These are phyloP conservation scores for Xanthoconium stramineum DNA, from an alignment of 768 basidiomycete genomes.

Conservation along the genomic window DNA sequence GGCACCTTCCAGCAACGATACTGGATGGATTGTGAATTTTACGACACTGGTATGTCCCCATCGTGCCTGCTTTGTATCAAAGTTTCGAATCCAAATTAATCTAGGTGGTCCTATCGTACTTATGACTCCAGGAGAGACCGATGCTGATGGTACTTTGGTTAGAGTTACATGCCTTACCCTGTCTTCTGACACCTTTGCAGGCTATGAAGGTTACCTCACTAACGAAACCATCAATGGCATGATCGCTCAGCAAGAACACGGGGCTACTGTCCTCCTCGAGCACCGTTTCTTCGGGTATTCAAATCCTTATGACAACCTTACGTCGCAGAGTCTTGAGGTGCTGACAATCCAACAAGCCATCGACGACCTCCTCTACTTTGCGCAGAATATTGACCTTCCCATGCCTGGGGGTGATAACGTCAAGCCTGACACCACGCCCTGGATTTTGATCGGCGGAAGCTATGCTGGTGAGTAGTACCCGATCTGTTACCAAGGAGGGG, in stretches of 20 bases:
- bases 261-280: constrained; percentile 61
- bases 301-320: constrained; percentile 63
- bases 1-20: constrained; percentile 79
- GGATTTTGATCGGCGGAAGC: constrained; percentile 43
- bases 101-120: constrained; percentile 27
- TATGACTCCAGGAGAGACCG: constrained; percentile 60
- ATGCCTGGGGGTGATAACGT: constrained; percentile 64
- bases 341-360: constrained; percentile 75
- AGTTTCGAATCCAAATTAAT: not conserved
- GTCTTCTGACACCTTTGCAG: constrained; percentile 6
- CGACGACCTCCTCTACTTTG: constrained; percentile 69
- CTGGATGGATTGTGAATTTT: constrained; percentile 70
- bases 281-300: constrained; percentile 78
- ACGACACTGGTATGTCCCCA: constrained; percentile 43
- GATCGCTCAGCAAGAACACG: constrained; percentile 64
- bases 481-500: no score
- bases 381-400: constrained; percentile 60
- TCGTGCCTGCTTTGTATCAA: not conserved
- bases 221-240: constrained; percentile 61
- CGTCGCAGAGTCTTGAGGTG: constrained; percentile 49
- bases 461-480: constrained; percentile 30
- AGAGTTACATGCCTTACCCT: not conserved
- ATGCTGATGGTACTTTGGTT: constrained; percentile 40
- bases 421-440: constrained; percentile 48
- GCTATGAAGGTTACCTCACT: constrained; percentile 52